Conservation (phyloP, 805 yeast species). For the Nakazawaea ambrosiae region DNA sequence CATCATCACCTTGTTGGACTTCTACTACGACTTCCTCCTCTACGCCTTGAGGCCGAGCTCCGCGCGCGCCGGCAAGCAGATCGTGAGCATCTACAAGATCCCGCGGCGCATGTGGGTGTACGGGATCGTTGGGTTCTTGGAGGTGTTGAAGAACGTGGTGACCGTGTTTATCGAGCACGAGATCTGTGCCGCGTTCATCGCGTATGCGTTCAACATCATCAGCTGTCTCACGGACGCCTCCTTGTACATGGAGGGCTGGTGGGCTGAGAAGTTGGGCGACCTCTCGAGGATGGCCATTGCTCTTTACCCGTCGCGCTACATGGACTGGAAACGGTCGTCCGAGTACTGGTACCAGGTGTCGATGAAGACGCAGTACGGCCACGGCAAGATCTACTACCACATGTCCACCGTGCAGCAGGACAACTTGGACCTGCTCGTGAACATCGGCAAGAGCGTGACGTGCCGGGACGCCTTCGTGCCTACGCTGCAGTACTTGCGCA, state of each 20-base stretch:
- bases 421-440: constrained; percentile 69
- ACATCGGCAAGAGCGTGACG: constrained; percentile 70
- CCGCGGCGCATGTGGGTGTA: constrained; percentile 81
- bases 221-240: constrained; percentile 47
- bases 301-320: constrained; percentile 66
- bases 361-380: constrained; percentile 69
- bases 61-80: constrained; percentile 69
- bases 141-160: constrained; percentile 67
- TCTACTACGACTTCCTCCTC: constrained; percentile 64
- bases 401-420: constrained; percentile 82
- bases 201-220: constrained; percentile 61
- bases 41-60: constrained; percentile 62
- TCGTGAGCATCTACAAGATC: constrained; percentile 70
- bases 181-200: constrained; percentile 67
- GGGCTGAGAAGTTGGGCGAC: constrained; percentile 86
- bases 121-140: constrained; percentile 76
- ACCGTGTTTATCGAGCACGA: constrained; percentile 73
- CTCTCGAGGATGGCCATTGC: constrained; percentile 85
- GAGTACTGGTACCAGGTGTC: constrained; percentile 79
- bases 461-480: constrained; percentile 84
- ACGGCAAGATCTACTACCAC: constrained; percentile 82
- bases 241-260: constrained; percentile 58
- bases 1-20: constrained; percentile 57
- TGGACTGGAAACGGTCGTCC: constrained; percentile 81
- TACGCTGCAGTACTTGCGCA: constrained; percentile 66